Evolutionary conservation across 108 stramenopile species (phyloP).

Genomic region (Pseudonitzschia multiseries): DNA sequence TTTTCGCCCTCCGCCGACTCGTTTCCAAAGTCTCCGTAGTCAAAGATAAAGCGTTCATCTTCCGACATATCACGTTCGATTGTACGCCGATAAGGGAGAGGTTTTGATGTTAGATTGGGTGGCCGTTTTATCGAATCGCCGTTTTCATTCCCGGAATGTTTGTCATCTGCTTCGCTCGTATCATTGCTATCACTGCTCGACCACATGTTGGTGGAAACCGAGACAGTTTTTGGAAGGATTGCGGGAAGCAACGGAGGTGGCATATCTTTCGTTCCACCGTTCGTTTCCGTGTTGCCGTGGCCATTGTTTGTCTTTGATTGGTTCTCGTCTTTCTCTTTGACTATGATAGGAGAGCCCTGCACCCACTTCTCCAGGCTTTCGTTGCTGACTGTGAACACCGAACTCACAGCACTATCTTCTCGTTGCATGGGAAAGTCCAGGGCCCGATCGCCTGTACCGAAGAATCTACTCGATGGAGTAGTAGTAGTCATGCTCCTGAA

Average conservation of each 20-base stretch:
- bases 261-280: neutral
- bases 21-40: conserved; percentile 34
- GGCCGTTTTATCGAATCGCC: neutral
- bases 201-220: neutral
- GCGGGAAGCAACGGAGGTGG: neutral
- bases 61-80: conserved; percentile 21
- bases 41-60: conserved; percentile 35
- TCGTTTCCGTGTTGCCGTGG: neutral
- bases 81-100: neutral
- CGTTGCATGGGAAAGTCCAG: neutral
- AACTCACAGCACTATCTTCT: neutral
- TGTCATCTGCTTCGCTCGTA: neutral
- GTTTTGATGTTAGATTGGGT: neutral
- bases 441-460: neutral
- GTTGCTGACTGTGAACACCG: conserved; percentile 22
- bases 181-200: neutral
- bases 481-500: too few species aligned
- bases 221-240: neutral
- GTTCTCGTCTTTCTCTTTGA: neutral
- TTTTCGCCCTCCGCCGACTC: neutral
- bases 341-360: conserved; percentile 2
- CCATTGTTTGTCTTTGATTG: neutral
- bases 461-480: neutral
- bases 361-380: conserved; percentile 38
- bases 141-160: neutral